These are phyloP conservation scores for Margaritispora aquatica DNA, from an alignment of 495 filamentous ascomycete genomes.

Conservation along the genomic window DNA sequence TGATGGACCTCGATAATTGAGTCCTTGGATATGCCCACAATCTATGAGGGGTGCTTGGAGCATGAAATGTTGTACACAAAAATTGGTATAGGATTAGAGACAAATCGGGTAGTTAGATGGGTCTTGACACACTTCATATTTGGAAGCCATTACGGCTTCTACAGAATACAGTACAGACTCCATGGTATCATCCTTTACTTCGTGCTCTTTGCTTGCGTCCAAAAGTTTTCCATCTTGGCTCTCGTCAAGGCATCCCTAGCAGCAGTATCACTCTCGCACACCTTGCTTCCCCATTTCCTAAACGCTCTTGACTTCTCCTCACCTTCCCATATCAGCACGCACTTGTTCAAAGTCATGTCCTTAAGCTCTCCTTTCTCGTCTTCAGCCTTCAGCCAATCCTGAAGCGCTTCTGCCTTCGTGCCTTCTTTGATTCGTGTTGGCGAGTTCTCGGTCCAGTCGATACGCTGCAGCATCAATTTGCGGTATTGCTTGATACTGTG, in stretches of 20 bases:
- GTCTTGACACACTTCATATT: too few relatives aligned
- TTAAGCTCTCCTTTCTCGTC: constrained; percentile 75
- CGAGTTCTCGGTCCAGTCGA: constrained; percentile 89
- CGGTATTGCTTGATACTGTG: constrained; percentile 75
- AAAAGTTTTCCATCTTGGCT: constrained; percentile 91
- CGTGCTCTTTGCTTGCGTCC: constrained; percentile 78
- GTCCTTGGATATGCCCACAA: not conserved
- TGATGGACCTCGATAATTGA: constrained; percentile 20
- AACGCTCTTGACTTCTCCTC: constrained; percentile 72
- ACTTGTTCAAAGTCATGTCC: constrained; percentile 74
- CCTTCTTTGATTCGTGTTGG: constrained; percentile 57
- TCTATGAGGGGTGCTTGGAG: not conserved
- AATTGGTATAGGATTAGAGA: not conserved
- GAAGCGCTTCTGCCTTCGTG: constrained; percentile 49
- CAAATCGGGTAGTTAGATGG: not conserved
- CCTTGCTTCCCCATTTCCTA: constrained; percentile 75
- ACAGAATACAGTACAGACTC: too few relatives aligned
- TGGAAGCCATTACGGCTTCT: not conserved
- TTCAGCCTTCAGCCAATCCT: constrained; percentile 68
- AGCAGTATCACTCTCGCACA: constrained; percentile 82
- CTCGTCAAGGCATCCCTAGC: constrained; percentile 74
- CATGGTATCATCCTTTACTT: constrained; percentile 6
- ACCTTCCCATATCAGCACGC: constrained; percentile 80
- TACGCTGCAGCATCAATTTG: constrained; percentile 86
- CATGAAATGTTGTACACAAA: not conserved